phyloP scores from a whole-genome alignment of 2,329 filamentous ascomycete genomes.

The Thyridium curvatum region DNA sequence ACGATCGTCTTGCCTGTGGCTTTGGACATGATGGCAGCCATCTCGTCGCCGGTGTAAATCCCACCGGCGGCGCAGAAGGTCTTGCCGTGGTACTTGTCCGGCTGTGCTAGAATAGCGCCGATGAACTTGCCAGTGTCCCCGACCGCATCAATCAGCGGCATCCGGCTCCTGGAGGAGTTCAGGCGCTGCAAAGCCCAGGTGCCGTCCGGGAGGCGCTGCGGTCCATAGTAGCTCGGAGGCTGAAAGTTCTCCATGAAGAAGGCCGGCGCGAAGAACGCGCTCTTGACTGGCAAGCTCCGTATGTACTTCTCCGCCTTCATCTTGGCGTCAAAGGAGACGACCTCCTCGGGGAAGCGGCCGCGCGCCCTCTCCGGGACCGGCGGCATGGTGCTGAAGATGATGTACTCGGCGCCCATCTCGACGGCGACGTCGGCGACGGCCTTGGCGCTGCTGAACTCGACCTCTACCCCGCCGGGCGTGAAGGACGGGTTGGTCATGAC shows the following conservation, averaged over 20 bases:
- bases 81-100: constrained; percentile 12
- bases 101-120: constrained; percentile 17
- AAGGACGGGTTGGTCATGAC: constrained; percentile 26
- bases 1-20: constrained; percentile 22
- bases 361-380: too few species aligned
- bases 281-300: constrained; percentile 36
- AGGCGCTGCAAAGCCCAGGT: constrained; percentile 19
- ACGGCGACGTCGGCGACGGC: constrained; percentile 38
- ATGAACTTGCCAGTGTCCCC: constrained; percentile 34
- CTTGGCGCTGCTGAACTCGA: constrained; percentile 35
- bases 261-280: constrained; percentile 44
- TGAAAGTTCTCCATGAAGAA: constrained; percentile 49
- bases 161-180: constrained; percentile 19
- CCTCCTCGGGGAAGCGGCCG: too few species aligned
- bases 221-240: constrained; percentile 5
- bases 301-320: constrained; percentile 52
- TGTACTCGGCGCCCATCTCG: constrained; percentile 22
- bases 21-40: constrained; percentile 20
- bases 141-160: constrained; percentile 29
- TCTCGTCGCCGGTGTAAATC: constrained; percentile 19
- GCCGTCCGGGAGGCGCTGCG: constrained; percentile 10
- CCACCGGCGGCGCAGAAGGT: constrained; percentile 7
- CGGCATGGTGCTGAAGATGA: too few species aligned
- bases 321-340: constrained; percentile 26
- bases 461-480: constrained; percentile 19